Evolutionary conservation across 2,329 filamentous ascomycete species (phyloP).

Genomic region (Talaromyces sp.): DNA sequence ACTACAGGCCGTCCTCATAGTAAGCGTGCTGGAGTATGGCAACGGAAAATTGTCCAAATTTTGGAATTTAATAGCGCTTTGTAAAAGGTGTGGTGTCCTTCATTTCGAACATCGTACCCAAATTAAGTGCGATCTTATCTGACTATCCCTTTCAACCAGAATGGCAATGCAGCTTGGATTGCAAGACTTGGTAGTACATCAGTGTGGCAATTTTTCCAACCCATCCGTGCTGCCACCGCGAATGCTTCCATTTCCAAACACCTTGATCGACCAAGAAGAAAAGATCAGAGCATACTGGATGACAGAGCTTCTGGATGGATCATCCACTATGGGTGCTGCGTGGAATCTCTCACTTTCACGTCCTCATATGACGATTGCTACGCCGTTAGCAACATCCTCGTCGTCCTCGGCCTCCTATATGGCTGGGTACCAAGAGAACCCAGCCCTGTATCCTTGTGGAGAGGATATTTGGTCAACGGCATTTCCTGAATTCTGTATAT

Average conservation of each 20-base stretch:
- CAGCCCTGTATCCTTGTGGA: neutral
- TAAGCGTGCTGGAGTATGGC: constrained; percentile 26
- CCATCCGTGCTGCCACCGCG: constrained; percentile 23
- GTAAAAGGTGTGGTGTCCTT: constrained; percentile 20
- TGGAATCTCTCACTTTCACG: constrained; percentile 18
- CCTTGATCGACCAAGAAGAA: constrained; percentile 30
- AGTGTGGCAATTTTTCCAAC: constrained; percentile 25
- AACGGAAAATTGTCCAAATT: constrained; percentile 26
- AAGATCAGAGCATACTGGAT: constrained; percentile 35
- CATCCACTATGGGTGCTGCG: constrained; percentile 28
- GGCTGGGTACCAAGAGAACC: neutral
- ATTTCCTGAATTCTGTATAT: neutral
- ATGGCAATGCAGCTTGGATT: constrained; percentile 26
- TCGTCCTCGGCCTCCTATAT: neutral
- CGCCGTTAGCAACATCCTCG: neutral
- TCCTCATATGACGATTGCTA: constrained; percentile 3
- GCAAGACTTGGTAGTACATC: constrained; percentile 25
- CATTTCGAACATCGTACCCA: neutral
- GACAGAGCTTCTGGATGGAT: constrained; percentile 32
- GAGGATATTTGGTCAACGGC: constrained; percentile 6
- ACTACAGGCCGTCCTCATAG: constrained; percentile 28
- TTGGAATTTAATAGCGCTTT: constrained; percentile 31
- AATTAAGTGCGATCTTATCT: neutral
- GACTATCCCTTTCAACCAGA: constrained; percentile 11
- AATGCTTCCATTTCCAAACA: constrained; percentile 21